These are phyloP conservation scores for Talaromyces adpressus DNA, from an alignment of 495 filamentous ascomycete genomes.

Conservation along the genomic window DNA sequence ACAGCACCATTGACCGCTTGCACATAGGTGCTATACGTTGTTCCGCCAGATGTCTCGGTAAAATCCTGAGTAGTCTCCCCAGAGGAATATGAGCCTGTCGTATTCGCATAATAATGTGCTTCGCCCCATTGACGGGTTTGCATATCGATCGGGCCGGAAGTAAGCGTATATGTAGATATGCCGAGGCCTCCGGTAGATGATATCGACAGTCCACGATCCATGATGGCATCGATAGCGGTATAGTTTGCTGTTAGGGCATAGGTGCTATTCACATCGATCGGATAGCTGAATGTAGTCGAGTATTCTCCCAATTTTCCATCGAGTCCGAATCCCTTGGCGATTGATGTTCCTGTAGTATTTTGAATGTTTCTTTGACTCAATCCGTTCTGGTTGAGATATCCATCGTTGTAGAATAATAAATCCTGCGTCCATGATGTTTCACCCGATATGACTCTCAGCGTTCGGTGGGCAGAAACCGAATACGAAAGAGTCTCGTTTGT, in stretches of 20 bases:
- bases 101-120: constrained; percentile 19
- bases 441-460: constrained; percentile 44
- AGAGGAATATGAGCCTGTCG: constrained; percentile 18
- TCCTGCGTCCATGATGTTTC: constrained; percentile 55
- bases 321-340: constrained; percentile 2
- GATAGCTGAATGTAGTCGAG: constrained; percentile 51
- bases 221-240: constrained; percentile 45
- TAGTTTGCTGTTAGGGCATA: constrained; percentile 35
- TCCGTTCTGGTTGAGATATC: constrained; percentile 50
- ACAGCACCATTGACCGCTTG: constrained; percentile 46
- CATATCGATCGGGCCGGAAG: constrained; percentile 21
- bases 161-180: constrained; percentile 43
- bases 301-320: constrained; percentile 22
- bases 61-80: constrained; percentile 24
- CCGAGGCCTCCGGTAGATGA: constrained; percentile 36
- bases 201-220: constrained; percentile 53
- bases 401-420: constrained; percentile 50
- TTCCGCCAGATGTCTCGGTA: constrained; percentile 19
- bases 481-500: constrained; percentile 58
- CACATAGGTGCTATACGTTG: constrained; percentile 42
- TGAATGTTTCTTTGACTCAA: constrained; percentile 57
- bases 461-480: constrained; percentile 48
- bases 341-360: constrained; percentile 44
- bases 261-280: constrained; percentile 52
- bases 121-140: constrained; percentile 24